Evolutionary conservation across 805 yeast genomes (phyloP).

Genomic region (Cyberlindnera galapagoensis): DNA sequence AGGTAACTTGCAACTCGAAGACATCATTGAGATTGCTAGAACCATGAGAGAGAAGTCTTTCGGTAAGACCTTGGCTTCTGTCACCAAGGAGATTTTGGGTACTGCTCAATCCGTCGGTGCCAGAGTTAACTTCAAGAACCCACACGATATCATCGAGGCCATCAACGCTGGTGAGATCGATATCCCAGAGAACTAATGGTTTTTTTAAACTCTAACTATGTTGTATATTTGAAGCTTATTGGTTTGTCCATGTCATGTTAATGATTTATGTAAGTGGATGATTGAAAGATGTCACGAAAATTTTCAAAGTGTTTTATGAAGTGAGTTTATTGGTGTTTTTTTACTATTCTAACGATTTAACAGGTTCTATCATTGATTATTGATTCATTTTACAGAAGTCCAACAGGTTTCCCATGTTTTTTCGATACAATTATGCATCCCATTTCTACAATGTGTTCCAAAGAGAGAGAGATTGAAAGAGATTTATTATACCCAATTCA

Average conservation of each 20-base stretch:
- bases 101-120: slow-evolving; percentile 99
- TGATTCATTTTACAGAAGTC: too few species aligned
- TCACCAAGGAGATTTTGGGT: slow-evolving; percentile 97
- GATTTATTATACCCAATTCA: slow-evolving; percentile 24
- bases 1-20: slow-evolving; percentile 97
- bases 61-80: slow-evolving; percentile 96
- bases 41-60: slow-evolving; percentile 95
- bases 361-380: too few species aligned
- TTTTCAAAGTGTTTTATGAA: too few species aligned
- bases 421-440: too few species aligned
- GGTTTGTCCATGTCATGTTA: slow-evolving; percentile 10
- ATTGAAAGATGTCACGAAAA: too few species aligned
- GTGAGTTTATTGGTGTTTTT: too few species aligned
- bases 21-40: slow-evolving; percentile 95
- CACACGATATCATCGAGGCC: slow-evolving; percentile 97
- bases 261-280: too few species aligned
- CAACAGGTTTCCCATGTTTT: too few species aligned
- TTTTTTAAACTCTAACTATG: slow-evolving; percentile 12
- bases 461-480: too few species aligned
- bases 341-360: too few species aligned
- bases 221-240: slow-evolving; percentile 19
- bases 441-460: too few species aligned
- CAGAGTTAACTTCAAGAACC: slow-evolving; percentile 99
- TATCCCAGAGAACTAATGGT: slow-evolving; percentile 65
- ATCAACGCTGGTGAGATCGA: slow-evolving; percentile 98